phyloP scores from a whole-genome alignment of 805 yeast genomes.

The Candida namnaoensis region DNA sequence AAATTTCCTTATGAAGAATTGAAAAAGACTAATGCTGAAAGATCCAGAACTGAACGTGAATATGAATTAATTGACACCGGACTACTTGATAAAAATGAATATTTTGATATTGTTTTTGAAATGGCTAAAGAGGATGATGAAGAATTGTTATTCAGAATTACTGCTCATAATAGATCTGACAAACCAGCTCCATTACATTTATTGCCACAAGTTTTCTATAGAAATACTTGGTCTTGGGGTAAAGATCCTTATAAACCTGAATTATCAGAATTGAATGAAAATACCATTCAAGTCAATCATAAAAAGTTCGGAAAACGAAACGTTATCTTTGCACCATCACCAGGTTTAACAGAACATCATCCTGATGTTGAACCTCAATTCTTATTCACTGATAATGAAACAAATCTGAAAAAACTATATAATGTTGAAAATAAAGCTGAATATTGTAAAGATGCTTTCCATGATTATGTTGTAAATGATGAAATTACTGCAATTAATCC shows the following conservation, averaged over 20 bases:
- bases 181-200: slow-evolving; percentile 85
- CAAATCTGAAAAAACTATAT: slow-evolving; percentile 65
- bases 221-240: slow-evolving; percentile 96
- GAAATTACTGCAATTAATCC: slow-evolving; percentile 62
- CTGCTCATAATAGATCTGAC: slow-evolving; percentile 79
- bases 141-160: slow-evolving; percentile 72
- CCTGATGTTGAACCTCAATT: slow-evolving; percentile 69
- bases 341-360: slow-evolving; percentile 49
- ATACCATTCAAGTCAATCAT: slow-evolving; percentile 53
- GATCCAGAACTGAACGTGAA: slow-evolving; percentile 64
- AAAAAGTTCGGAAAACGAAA: slow-evolving; percentile 60
- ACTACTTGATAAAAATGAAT: slow-evolving; percentile 49
- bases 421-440: slow-evolving; percentile 43
- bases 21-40: slow-evolving; percentile 54
- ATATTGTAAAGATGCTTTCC: slow-evolving; percentile 86
- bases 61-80: slow-evolving; percentile 81
- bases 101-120: slow-evolving; percentile 84
- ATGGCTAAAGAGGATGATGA: slow-evolving; percentile 82
- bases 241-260: slow-evolving; percentile 41
- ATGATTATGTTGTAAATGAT: slow-evolving; percentile 65
- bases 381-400: slow-evolving; percentile 84
- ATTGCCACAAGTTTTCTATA: slow-evolving; percentile 72
- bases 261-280: slow-evolving; percentile 30
- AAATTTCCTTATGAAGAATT: slow-evolving; percentile 77
- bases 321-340: slow-evolving; percentile 74